Evolutionary conservation across 1,139 yeast genomes (phyloP).

Genomic region (Saccharomyces pastorianus): DNA sequence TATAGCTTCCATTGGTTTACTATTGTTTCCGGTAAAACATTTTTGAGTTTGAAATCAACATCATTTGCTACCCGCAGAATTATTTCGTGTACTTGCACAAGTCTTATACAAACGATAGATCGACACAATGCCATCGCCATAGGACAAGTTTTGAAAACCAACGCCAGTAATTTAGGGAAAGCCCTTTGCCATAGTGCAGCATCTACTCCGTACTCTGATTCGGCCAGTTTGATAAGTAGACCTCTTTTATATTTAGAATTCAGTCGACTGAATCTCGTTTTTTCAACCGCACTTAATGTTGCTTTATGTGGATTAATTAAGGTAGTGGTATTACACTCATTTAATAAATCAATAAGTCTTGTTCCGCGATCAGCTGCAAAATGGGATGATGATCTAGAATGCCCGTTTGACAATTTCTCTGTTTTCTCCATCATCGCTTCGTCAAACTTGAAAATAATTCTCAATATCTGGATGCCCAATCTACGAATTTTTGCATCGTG

Average conservation of each 20-base stretch:
- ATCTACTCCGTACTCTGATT: constrained; percentile 89
- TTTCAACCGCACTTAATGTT: constrained; percentile 71
- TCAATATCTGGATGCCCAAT: constrained; percentile 64
- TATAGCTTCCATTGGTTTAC: constrained; percentile 86
- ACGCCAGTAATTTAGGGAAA: constrained; percentile 66
- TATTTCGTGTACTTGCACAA: constrained; percentile 84
- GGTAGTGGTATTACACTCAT: constrained; percentile 59
- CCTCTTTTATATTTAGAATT: constrained; percentile 51
- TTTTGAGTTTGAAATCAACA: constrained; percentile 24
- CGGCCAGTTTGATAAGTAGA: constrained; percentile 66
- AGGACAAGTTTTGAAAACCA: constrained; percentile 77
- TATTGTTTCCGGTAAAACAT: constrained; percentile 60
- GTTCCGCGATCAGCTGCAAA: constrained; percentile 76
- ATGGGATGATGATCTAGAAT: constrained; percentile 49
- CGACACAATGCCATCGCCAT: constrained; percentile 91
- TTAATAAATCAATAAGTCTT: constrained; percentile 69
- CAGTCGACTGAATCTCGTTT: constrained; percentile 59
- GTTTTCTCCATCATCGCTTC: constrained; percentile 58
- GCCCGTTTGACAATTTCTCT: constrained; percentile 30
- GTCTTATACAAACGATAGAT: constrained; percentile 79
- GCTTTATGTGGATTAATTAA: constrained; percentile 50
- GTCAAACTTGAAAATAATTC: constrained; percentile 77
- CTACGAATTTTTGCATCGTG: constrained; percentile 72
- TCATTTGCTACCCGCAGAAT: constrained; percentile 57
- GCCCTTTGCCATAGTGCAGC: constrained; percentile 90